phyloP scores from a whole-genome alignment of 2,329 filamentous ascomycete genomes.

The Piedraia hortae region DNA sequence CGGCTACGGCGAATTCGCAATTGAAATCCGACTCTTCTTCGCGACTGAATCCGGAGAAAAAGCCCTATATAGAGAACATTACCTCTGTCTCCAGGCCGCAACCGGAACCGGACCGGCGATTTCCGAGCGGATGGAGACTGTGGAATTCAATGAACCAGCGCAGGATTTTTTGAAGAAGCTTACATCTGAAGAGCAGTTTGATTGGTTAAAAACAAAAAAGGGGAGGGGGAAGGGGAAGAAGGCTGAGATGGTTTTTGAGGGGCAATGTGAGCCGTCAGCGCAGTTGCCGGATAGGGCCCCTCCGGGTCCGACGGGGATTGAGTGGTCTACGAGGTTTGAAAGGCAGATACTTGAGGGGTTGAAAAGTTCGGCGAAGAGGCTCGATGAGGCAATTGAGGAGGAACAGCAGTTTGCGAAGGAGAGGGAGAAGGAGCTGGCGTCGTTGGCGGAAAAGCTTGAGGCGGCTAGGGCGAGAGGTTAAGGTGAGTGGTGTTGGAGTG shows the following conservation, averaged over 20 bases:
- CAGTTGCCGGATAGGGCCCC: constrained; percentile 42
- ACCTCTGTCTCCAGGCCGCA: constrained; percentile 67
- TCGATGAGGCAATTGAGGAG: constrained; percentile 18
- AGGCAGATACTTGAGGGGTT: constrained; percentile 9
- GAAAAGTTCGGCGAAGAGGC: constrained; percentile 33
- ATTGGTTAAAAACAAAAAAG: constrained; percentile 26
- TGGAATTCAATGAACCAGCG: constrained; percentile 91
- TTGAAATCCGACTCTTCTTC: constrained; percentile 87
- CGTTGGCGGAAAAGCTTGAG: too few relatives aligned
- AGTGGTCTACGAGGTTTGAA: constrained; percentile 18
- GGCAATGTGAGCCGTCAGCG: constrained; percentile 33
- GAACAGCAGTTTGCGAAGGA: constrained; percentile 9
- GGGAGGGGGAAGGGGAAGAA: constrained; percentile 26
- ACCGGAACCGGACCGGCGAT: constrained; percentile 49
- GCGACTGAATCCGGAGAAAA: constrained; percentile 71
- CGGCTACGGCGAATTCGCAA: constrained; percentile 94
- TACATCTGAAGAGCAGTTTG: constrained; percentile 39
- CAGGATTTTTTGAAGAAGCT: constrained; percentile 74
- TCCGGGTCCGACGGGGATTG: constrained; percentile 36
- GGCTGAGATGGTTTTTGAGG: constrained; percentile 24
- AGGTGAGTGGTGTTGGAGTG: too few relatives aligned
- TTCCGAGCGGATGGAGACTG: constrained; percentile 69
- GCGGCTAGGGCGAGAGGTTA: too few relatives aligned
- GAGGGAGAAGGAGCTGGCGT: constrained; percentile 8
- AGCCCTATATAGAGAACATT: constrained; percentile 83